Conservation (phyloP, 202 grass and related monocot genomes). For the Alloteropsis angusta region DNA sequence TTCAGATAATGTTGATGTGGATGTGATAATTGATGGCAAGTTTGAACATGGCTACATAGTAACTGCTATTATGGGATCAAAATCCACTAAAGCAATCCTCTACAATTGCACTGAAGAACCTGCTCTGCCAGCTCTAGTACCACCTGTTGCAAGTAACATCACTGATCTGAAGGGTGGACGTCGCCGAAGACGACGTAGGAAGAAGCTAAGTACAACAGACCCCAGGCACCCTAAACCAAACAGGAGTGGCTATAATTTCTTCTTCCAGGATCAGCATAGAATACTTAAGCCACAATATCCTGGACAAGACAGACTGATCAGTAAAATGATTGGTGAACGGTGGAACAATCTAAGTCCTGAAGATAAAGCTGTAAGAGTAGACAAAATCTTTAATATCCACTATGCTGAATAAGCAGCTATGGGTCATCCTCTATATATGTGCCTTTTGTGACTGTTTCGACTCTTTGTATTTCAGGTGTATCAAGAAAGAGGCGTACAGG, state of each 20-base stretch:
- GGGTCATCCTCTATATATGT: neutral
- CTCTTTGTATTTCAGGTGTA: slow-evolving; percentile 50
- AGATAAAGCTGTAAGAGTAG: slow-evolving; percentile 86
- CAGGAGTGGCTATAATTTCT: slow-evolving; percentile 94
- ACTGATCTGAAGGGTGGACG: slow-evolving; percentile 27
- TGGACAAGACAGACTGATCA: slow-evolving; percentile 73
- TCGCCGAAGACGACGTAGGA: slow-evolving; percentile 42
- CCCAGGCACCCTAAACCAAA: slow-evolving; percentile 90
- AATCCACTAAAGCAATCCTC: slow-evolving; percentile 66
- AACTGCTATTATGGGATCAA: slow-evolving; percentile 65
- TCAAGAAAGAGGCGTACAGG: slow-evolving; percentile 66
- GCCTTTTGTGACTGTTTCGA: neutral
- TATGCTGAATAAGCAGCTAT: slow-evolving; percentile 4
- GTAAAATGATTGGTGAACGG: slow-evolving; percentile 79
- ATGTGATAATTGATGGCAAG: slow-evolving; percentile 80
- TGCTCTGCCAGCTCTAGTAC: neutral
- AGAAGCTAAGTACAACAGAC: slow-evolving; percentile 73
- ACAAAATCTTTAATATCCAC: slow-evolving; percentile 13
- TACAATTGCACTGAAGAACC: slow-evolving; percentile 59
- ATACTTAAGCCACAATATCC: slow-evolving; percentile 66
- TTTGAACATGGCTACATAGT: slow-evolving; percentile 90
- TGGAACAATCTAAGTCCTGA: slow-evolving; percentile 67
- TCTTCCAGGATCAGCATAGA: slow-evolving; percentile 91
- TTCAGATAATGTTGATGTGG: slow-evolving; percentile 39
- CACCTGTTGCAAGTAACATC: slow-evolving; percentile 23